Evolutionary conservation across 1,284 basidiomycete genomes (phyloP).

Genomic region (Ganoderma sinense): DNA sequence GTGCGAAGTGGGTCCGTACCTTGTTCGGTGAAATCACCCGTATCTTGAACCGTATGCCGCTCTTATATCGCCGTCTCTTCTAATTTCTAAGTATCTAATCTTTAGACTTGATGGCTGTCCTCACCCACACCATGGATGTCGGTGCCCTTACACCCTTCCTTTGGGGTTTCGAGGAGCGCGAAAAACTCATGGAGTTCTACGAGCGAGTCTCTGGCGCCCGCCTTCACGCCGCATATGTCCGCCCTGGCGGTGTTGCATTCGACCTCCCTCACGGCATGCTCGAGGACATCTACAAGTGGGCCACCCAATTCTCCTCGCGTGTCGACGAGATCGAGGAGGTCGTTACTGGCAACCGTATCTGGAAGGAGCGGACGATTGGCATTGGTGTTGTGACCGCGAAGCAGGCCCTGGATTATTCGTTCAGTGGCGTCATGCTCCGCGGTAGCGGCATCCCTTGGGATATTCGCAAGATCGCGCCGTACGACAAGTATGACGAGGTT

Average conservation of each 20-base stretch:
- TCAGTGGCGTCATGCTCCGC: constrained; percentile 97
- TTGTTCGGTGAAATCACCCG: constrained; percentile 98
- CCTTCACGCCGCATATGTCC: constrained; percentile 97
- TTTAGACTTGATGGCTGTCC: constrained; percentile 93
- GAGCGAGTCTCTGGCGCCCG: constrained; percentile 98
- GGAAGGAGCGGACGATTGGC: constrained; percentile 94
- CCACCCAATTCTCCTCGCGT: constrained; percentile 91
- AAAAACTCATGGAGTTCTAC: constrained; percentile 99
- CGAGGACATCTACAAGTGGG: constrained; percentile 98
- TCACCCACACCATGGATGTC: constrained; percentile 97
- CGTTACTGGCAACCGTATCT: constrained; percentile 97
- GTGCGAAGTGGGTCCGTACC: constrained; percentile 98
- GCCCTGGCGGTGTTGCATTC: constrained; percentile 97
- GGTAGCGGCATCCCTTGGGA: constrained; percentile 97
- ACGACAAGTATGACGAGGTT: constrained; percentile 98
- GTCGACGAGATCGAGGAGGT: constrained; percentile 99
- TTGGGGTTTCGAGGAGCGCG: constrained; percentile 99
- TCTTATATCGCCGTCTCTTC: not conserved
- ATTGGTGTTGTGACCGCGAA: constrained; percentile 93
- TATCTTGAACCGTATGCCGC: constrained; percentile 84
- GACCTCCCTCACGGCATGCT: constrained; percentile 96
- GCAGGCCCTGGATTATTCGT: constrained; percentile 92
- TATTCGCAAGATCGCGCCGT: constrained; percentile 90
- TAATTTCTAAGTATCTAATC: not conserved
- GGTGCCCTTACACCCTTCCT: constrained; percentile 98